Evolutionary conservation across 148 eudicot genomes (phyloP).

Genomic region (Heliamphora exappendiculata): DNA sequence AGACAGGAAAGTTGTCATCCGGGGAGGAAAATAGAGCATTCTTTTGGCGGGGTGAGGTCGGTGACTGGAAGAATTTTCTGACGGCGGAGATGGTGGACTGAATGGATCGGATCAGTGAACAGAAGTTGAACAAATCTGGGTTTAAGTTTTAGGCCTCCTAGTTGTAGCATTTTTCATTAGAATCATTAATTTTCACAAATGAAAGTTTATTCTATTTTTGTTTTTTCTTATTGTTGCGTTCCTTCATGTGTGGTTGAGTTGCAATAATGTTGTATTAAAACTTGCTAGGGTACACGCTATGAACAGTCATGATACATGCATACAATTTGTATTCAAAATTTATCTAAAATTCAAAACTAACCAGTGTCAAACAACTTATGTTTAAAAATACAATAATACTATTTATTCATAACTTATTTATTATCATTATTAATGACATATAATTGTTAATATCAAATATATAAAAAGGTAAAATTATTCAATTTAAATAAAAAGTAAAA

Average conservation of each 20-base stretch:
- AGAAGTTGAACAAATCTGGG: neutral
- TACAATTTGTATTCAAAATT: too few species aligned
- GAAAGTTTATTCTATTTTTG: neutral
- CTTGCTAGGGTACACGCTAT: too few species aligned
- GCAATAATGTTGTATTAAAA: neutral
- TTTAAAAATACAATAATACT: too few species aligned
- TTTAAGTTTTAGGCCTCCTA: constrained; percentile 14
- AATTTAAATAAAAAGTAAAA: too few species aligned
- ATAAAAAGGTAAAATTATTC: too few species aligned
- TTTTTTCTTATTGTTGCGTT: neutral
- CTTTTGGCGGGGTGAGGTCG: constrained; percentile 19
- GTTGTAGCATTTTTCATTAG: neutral
- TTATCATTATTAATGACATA: too few species aligned
- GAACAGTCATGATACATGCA: too few species aligned
- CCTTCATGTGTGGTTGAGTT: neutral
- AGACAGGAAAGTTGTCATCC: constrained; percentile 5
- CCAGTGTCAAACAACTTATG: too few species aligned
- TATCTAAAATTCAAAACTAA: too few species aligned
- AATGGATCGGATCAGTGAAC: neutral
- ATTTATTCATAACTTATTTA: too few species aligned
- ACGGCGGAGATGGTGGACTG: constrained; percentile 10
- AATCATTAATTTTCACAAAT: too few species aligned
- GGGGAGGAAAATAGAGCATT: constrained; percentile 8
- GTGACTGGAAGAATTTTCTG: constrained; percentile 10
- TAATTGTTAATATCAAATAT: too few species aligned